phyloP scores from a whole-genome alignment of 768 basidiomycete genomes.

The Serpula lacrymans region DNA sequence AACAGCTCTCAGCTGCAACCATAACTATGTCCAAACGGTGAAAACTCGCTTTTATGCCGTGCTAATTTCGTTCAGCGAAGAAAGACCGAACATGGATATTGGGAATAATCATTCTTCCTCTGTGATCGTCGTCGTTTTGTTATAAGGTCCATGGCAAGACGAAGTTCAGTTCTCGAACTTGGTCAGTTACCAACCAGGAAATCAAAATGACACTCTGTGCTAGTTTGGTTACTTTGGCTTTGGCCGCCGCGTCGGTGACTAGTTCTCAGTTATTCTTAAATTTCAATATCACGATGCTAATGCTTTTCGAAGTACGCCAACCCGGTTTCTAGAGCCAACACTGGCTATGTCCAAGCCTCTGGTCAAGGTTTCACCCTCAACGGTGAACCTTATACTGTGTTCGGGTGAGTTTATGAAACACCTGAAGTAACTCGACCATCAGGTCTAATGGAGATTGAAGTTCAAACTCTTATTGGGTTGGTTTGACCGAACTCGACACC shows the following conservation, averaged over 20 bases:
- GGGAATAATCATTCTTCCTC: neutral
- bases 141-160: neutral
- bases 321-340: neutral
- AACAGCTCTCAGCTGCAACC: too few species aligned
- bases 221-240: neutral
- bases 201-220: neutral
- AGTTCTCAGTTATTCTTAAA: neutral
- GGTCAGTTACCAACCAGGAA: neutral
- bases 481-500: constrained; percentile 40
- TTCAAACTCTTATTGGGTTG: constrained; percentile 55
- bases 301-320: too few species aligned
- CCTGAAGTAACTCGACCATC: neutral
- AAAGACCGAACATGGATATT: neutral
- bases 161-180: neutral
- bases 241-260: constrained; percentile 1
- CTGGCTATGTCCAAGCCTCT: neutral
- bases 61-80: neutral
- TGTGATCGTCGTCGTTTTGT: too few species aligned
- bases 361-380: neutral
- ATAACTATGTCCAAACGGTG: neutral
- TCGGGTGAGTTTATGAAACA: neutral
- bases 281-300: too few species aligned
- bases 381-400: neutral
- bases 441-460: neutral
- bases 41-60: neutral